Percentiles rank a stretch among this genome's conserved stretches.
Conservation (phyloP, 192 early-diverging fungal genomes). For the Pecoramyces ruminantium region DNA sequence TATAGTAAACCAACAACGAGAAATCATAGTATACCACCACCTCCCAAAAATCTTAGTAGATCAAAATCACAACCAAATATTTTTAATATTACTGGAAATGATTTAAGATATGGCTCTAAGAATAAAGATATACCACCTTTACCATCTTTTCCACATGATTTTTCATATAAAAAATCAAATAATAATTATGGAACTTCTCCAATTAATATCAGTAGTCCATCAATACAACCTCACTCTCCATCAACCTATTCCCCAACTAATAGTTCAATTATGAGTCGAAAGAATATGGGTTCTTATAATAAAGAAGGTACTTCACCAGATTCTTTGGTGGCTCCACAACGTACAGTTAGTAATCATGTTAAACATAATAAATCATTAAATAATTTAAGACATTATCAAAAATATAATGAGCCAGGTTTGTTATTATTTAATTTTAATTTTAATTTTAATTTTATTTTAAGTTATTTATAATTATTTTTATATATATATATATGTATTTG, state of each 20-base stretch:
- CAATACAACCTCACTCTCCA: no score
- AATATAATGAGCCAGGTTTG: neutral
- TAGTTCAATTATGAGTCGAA: neutral
- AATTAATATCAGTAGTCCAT: no score
- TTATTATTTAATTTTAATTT: neutral
- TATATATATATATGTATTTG: no score
- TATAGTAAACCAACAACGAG: slow-evolving; percentile 4
- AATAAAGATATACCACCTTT: neutral
- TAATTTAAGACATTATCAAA: neutral
- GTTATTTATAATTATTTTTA: no score
- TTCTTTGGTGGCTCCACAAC: neutral
- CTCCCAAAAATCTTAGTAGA: neutral
- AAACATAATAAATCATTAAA: neutral
- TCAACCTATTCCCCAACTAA: no score
- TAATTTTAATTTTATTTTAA: no score
- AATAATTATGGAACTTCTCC: no score
- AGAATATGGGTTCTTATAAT: neutral
- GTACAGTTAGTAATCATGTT: neutral
- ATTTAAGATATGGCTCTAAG: neutral
- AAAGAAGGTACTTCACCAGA: neutral
- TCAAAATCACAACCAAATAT: neutral
- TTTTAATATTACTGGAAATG: neutral
- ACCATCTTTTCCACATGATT: neutral
- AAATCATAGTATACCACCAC: slow-evolving; percentile 1
- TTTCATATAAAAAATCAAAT: no score